These are phyloP conservation scores for Leptomonas pyrrhocoris DNA, from an alignment of 208 protist species.

Conservation along the genomic window DNA sequence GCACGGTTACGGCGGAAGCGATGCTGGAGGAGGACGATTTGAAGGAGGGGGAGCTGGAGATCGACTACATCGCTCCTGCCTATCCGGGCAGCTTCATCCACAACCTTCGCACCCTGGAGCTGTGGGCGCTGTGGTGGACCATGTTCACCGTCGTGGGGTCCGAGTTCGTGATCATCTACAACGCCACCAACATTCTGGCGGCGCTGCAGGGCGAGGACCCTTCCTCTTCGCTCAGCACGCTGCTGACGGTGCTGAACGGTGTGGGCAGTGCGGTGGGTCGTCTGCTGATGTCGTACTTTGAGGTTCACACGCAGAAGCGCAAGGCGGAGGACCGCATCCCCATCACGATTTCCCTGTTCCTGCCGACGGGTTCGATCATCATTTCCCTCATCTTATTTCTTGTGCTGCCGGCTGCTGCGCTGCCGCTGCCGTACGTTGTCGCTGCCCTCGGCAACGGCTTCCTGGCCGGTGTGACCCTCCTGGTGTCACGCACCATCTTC, in stretches of 20 bases:
- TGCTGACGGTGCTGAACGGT: constrained; percentile 56
- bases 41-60: constrained; percentile 32
- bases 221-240: constrained; percentile 27
- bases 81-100: constrained; percentile 56
- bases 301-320: constrained; percentile 51
- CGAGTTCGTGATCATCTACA: constrained; percentile 61
- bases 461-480: constrained; percentile 40
- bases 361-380: constrained; percentile 44
- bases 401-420: constrained; percentile 24
- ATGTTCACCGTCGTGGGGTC: constrained; percentile 45
- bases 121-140: constrained; percentile 54
- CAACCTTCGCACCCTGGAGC: constrained; percentile 34
- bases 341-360: constrained; percentile 49
- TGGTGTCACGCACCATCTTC: constrained; percentile 71
- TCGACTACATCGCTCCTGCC: constrained; percentile 68
- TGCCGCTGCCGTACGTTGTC: constrained; percentile 60
- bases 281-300: constrained; percentile 50
- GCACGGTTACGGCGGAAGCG: constrained; percentile 25
- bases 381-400: constrained; percentile 48
- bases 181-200: constrained; percentile 45
- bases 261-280: constrained; percentile 57
- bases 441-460: constrained; percentile 67
- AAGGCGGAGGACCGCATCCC: constrained; percentile 52
- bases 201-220: constrained; percentile 35
- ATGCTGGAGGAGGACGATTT: neutral